Conservation (phyloP, 192 early-diverging fungal genomes). For the Coemansia sp. region DNA sequence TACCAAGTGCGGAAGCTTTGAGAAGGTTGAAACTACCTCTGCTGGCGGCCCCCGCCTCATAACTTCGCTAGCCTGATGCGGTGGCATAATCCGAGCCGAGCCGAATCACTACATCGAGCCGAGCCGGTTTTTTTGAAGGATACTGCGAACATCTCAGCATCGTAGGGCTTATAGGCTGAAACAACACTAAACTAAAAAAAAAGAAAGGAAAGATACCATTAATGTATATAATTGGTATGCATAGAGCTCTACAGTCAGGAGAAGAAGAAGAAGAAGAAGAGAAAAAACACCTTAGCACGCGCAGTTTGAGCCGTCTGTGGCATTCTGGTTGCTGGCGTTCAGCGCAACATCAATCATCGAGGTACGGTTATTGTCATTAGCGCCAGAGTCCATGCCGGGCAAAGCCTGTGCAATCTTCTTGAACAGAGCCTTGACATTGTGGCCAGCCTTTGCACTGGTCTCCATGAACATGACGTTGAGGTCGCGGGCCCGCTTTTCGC, state of each 20-base stretch:
- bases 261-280: neutral
- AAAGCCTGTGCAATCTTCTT: slow-evolving; percentile 88
- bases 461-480: slow-evolving; percentile 98
- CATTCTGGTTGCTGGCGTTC: slow-evolving; percentile 49
- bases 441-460: slow-evolving; percentile 97
- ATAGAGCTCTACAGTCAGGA: neutral
- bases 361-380: slow-evolving; percentile 56
- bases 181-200: no score
- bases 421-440: slow-evolving; percentile 98
- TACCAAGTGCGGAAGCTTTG: slow-evolving; percentile 8
- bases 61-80: neutral
- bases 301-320: slow-evolving; percentile 54
- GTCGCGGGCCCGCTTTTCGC: slow-evolving; percentile 96
- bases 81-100: neutral
- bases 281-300: slow-evolving; percentile 33
- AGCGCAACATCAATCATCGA: slow-evolving; percentile 61
- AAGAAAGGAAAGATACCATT: no score
- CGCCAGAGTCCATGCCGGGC: slow-evolving; percentile 77
- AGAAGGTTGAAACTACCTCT: slow-evolving; percentile 4
- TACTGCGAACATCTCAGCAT: no score
- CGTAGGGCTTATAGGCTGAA: no score
- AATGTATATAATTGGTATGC: no score
- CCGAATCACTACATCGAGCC: neutral
- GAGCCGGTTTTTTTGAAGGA: neutral
- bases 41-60: neutral